Evolutionary conservation across 2,329 filamentous ascomycete genomes (phyloP), one percentile per base, ranked within the genome.

Genomic region (Pseudocercospora cruenta): DNA sequence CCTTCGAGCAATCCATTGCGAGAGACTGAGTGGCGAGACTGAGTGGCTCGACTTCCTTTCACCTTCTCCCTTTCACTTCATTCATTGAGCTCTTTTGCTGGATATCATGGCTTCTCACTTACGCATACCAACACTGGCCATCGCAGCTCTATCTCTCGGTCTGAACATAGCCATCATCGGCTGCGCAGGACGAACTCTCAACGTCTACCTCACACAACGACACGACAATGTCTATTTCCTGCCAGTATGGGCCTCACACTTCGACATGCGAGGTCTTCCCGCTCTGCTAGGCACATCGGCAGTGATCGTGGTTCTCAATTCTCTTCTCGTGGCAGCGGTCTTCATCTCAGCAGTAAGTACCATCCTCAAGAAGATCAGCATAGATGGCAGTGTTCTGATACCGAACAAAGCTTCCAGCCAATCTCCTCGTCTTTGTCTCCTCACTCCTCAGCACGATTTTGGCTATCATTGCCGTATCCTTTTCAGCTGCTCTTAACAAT

Each of bases 201-300:
- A 77, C 69, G 71, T 80, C 68, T 84, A 80, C 77, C 79, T 80
- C 67, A 75, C 75, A 33, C 76, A 83, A 68, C 78, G 79, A 47
- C 70, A 72, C 7, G 76, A 76, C 26, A 83, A 83, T 68, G 78
- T 79, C 24, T 84, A 82, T 81, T 83, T 82, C 77, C 74, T 83
- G 3, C 81, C 81, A 1, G 69, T 84, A 49, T 84, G 82, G 82
- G 79, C 78, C 0, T 76, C 79, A 9, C 82, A 84, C 71, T 84
- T 84, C 69, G 78, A 83, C 49, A 77, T 77, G 1, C 73, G 78
- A 19, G 81, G 82, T 16, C 79, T 82, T 3, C 78, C 80, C 36
- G 76, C 76, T 0, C 66, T 82, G 14, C 74, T 83, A 36, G 82
- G 78, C 0, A 78, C 79, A 2, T 73, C 71, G 4, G 75, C 75